Evolutionary conservation across 371 early-diverging fungal genomes (phyloP), one percentile per base, ranked within the genome.

Genomic region (Basidiobolus heterosporus): DNA sequence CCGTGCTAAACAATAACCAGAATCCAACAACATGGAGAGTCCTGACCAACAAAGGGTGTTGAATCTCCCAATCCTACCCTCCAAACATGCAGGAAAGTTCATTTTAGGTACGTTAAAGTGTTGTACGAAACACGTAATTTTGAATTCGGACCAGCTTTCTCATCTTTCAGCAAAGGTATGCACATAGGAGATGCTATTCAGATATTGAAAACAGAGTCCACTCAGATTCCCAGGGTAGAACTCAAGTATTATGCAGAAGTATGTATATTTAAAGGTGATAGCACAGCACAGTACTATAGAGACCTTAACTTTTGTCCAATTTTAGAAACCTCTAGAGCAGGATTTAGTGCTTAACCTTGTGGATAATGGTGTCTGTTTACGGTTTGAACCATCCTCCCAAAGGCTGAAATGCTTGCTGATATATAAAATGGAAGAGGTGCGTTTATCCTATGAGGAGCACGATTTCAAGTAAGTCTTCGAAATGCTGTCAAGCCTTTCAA

Each of bases 231-330:
- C 3, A 30, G 9, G 14, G 79, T 81, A n/a, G 77, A 78, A 21
- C 60, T 76, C 22, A 77, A 74, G 48, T 81, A 78, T 46, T 67
- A 70, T 39, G 71, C 76, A 41, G 67, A 73, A 56, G 78, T 75
- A 66, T 14, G 30, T 36, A 19, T 44, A 0, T 11, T 36, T n/a
- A n/a, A 3, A 13, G 14, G 15, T 48, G 2, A n/a, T 11, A 4
- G 20, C 23, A 13, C 14, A 6, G 18, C 18, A 15, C 4, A 36
- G 15, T 38, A 37, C 42, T 35, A 17, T 48, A 43, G 18, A 36
- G 39, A 20, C 48, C 19, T 9, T 37, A 36, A 48, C 15, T 2
- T 19, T 38, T 30, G 39, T 24, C 18, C 1, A 36, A 14, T 9
- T 22, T 14, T 24, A 42, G 19, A 30, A 46, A 37, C 37, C 42